Conservation (phyloP, 306 rosid species). For the Cucumis cinereus region DNA sequence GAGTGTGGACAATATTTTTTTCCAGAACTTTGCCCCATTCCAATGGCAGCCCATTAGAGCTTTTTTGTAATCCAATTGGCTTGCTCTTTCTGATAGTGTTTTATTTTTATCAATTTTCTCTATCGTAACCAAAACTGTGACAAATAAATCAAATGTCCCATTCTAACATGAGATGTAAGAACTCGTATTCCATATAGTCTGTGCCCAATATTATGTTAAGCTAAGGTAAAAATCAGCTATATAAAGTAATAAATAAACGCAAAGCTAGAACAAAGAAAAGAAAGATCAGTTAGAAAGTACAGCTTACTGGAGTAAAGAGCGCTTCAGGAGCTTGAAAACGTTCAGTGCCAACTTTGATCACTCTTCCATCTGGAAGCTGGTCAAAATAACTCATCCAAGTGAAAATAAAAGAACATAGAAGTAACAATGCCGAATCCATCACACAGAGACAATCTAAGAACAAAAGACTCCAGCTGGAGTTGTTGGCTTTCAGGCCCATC, state of each 20-base stretch:
- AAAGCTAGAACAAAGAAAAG: conserved; percentile 1
- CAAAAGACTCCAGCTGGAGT: neutral
- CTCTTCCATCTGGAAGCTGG: conserved; percentile 99
- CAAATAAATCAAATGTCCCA: neutral
- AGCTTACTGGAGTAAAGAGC: conserved; percentile 91
- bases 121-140: neutral
- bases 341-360: conserved; percentile 97
- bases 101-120: neutral
- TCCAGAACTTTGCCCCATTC: neutral
- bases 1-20: neutral
- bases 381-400: conserved; percentile 4
- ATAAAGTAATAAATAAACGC: neutral
- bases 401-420: neutral
- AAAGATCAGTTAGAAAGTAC: conserved; percentile 4
- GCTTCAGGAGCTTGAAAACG: conserved; percentile 99
- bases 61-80: neutral
- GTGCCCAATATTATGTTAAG: neutral
- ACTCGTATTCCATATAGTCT: neutral
- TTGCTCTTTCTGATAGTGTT: neutral
- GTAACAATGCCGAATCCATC: neutral
- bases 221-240: neutral
- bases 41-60: neutral
- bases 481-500: neutral
- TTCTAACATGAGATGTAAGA: neutral
- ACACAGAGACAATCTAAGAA: neutral